A percentile compares a stretch with the other conserved stretches of the same genome.
Conservation (phyloP, 2,329 filamentous ascomycete species). For the Cytospora piceae region DNA sequence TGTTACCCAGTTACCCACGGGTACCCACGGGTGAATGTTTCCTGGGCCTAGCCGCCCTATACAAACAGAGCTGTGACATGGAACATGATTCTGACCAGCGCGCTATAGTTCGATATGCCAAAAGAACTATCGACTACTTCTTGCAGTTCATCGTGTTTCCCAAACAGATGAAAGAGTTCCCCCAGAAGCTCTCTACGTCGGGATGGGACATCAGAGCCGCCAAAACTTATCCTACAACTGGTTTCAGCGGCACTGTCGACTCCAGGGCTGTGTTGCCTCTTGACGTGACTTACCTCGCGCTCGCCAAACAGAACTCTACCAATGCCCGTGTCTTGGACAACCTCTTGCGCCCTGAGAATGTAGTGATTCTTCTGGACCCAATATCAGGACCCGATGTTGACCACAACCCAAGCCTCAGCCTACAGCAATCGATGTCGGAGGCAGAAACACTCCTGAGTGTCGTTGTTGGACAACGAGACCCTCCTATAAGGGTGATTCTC, state of each 20-base stretch:
- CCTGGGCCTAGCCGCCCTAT: not conserved
- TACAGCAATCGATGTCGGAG: conserved; percentile 34
- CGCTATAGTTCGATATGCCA: conserved; percentile 46
- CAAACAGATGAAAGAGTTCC: conserved; percentile 65
- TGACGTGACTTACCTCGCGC: conserved; percentile 58
- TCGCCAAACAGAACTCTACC: conserved; percentile 60
- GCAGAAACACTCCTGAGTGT: conserved; percentile 52
- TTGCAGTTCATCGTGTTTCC: conserved; percentile 62
- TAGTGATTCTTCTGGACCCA: conserved; percentile 34
- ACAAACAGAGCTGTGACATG: not conserved
- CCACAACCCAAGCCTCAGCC: not conserved
- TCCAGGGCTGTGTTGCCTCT: conserved; percentile 61
- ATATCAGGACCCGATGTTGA: conserved; percentile 31
- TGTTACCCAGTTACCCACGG: no score
- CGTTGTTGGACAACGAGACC: conserved; percentile 35
- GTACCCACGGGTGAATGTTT: no score
- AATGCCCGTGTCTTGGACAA: conserved; percentile 68
- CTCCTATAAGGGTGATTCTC: conserved; percentile 57
- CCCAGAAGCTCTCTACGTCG: conserved; percentile 64
- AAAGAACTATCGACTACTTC: conserved; percentile 65
- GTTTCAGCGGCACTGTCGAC: conserved; percentile 74
- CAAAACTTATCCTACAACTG: conserved; percentile 57
- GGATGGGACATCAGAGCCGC: conserved; percentile 66
- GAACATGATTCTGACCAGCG: not conserved
- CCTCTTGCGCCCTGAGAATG: conserved; percentile 59